Evolutionary conservation across 1,139 yeast genomes (phyloP), one percentile per base, ranked within the genome.

Genomic region (Blastobotrys serpentis): DNA sequence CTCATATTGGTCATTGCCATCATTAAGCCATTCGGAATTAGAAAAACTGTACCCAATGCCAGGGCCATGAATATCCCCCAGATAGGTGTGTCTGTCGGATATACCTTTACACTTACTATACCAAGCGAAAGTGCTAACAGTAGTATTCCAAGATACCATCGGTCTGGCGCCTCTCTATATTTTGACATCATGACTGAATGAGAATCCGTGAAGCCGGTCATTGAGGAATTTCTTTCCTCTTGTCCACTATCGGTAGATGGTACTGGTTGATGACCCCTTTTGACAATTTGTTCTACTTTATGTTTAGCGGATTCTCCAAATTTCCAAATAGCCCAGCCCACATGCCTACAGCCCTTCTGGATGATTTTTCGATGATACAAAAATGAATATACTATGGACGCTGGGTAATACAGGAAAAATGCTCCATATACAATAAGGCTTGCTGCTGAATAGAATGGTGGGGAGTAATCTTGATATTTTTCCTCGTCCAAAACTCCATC

Each of bases 91-190:
- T 67, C 60, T 2, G 73, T 65, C 10, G 66, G 72, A 62, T 74
- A 55, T 75, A 77, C 56, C 53, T 75, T 63, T 17, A 79, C 72
- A 56, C 74, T 46, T 65, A 77, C 56, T 26, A 80, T 72, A 3
- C 78, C 83, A 48, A 78, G 66, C 4, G 69, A 71, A 4, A 80
- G 59, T 1, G 85, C 73, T 17, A 74, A 54, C n/a, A 77, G 52
- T 49, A 81, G 64, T 14, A 81, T 72, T 10, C 67, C 48, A 19
- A 77, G 55, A 56, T 75, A 82, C 74, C 79, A 78, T 77, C 78
- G 76, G 52, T 80, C 82, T 8, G 86, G 86, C 16, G 80, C 85
- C 56, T 82, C 87, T 34, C 71, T 72, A 61, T 79, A 79, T 17
- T 67, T 65, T 22, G 71, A 54, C 82, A 80, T 79, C 77, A 79